Base-by-base conservation (phyloP, 352 stramenopile genomes). In the Phytopythium cucurbitacearum region DNA sequence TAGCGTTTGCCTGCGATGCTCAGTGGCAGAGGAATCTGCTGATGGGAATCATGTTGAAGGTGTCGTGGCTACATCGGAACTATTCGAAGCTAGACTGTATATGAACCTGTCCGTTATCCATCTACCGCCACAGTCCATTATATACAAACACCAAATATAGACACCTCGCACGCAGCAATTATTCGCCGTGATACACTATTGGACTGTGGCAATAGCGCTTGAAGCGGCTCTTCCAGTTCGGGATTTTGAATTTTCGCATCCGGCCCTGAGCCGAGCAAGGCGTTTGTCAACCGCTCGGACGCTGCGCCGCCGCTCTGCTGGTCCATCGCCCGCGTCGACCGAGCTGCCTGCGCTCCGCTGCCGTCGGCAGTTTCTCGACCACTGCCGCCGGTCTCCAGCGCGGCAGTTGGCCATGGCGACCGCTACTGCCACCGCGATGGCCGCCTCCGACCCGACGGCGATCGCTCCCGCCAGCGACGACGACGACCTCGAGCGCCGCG, bases 201-300 rank as follows among this genome's bases (percentile, higher is more conserved):
- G 21, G 21, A 36, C 47, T 11, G 47, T 52, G 47, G 40, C 47
- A 42, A n/a, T 52, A 44, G 21, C 16, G 1, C 10, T 7, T 1
- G 7, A 3, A 13, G 2, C 35, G n/a, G 13, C 35, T 16, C 16
- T 42, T 44, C 21, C n/a, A 11, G 12, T 33, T 51, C 21, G 21
- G 21, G 21, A 28, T 40, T 50, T 51, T 51, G 46, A 51, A 51
- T 51, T 40, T 42, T 51, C 46, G 33, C 28, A 51, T 5, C 46
- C 16, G 16, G 39, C 39, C n/a, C 8, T 28, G 21, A 28, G 2
- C 21, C 21, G 21, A 28, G 21, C 21, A 28, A 28, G 21, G 21
- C 21, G 21, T 28, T 15, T 39, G 15, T 34, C 47, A 21, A 53
- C 35, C 8, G 15, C 10, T 16, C 16, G 5, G 12, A 15, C 7